Evolutionary conservation across 2,329 filamentous ascomycete species (phyloP), one percentile per base, ranked within the genome.

Genomic region (Clarireedia homoeocarpa): DNA sequence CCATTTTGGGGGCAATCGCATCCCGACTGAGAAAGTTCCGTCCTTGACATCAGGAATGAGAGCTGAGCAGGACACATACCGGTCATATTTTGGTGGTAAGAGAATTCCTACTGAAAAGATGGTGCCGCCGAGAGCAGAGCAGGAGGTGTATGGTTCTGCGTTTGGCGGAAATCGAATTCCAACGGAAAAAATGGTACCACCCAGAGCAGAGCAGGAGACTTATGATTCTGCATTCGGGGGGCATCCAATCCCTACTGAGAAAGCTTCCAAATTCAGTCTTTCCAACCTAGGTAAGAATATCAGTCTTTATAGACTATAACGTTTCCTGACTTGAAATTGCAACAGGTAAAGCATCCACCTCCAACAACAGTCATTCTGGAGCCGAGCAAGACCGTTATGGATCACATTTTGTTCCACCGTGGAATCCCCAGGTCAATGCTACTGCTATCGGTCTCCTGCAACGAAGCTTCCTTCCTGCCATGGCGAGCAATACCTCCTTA

Each of bases 381-480:
- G 45, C 26, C 17, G 55, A 47, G 36, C 50, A 52, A 48, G 49
- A 52, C 34, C 50, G 30, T 6, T 48, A 45, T 3, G 10, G 36
- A 24, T 42, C 55, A 4, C 52, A 47, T 26, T 26, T 53, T 4
- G 26, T 53, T 2, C 55, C 55, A 42, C 44, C 55, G n/a, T 53
- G 49, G 55, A 55, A 55, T 26, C 44, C 42, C 2, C 42, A 48
- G 27, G 50, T 58, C 17, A 51, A 52, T 23, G 38, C 56, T 2
- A 49, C 55, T 5, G 45, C 55, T 6, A 44, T 59, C 5, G 58
- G 58, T 27, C 38, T 59, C 12, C 44, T 59, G 2, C 51, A 58
- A 56, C 57, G 51, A 1, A 51, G 51, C 38, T 51, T 59, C 3
- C 58, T 59, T 9, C 58, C 58, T 27, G 53, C 58, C 6, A 10